Evolutionary conservation across 1,139 yeast species (phyloP), one percentile per base, ranked within the genome.

Genomic region (Hanseniaspora sp.): DNA sequence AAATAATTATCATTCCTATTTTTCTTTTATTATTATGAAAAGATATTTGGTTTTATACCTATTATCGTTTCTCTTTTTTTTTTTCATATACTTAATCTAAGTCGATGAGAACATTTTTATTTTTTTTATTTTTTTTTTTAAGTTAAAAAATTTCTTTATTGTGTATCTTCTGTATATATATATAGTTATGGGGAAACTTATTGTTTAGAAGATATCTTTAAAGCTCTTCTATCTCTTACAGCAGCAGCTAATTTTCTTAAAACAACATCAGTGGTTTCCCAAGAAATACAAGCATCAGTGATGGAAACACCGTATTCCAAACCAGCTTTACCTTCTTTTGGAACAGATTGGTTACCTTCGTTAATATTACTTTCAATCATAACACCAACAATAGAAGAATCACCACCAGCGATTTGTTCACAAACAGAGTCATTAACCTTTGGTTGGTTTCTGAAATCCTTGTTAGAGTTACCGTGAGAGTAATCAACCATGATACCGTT

Each of bases 291-390:
- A 37, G 94, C 95, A 69, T 92, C 98, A 57, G 98, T 92, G 69
- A 92, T 87, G 56, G 95, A 84, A 58, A 88, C 96, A 72, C 98
- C 98, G 74, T 90, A 87, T 69, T 87, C 84, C 72, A 92, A 78
- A 51, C 80, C 80, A 17, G 73, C 71, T 68, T 83, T 84, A 62
- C 88, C 87, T 63, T 51, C 48, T 23, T 37, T 43, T 28, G 53
- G 44, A 58, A 90, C 90, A 63, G 86, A 83, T 72, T 92, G 98
- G 73, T 94, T 83, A 55, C 98, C 98, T 68, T 86, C 97, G 55
- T 74, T 79, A 61, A 92, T 74, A 69, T 90, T 86, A 56, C 95
- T 84, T 73, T 92, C 98, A 66, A 92, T 88, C 98, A 92, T 92
- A 60, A 92, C 81, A 60, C 98, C 98, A 69, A 95, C 84, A 59